Evolutionary conservation across 192 early-diverging fungal species (phyloP), one percentile per base, ranked within the genome.

Genomic region (Rhizoclosmatium sp.): DNA sequence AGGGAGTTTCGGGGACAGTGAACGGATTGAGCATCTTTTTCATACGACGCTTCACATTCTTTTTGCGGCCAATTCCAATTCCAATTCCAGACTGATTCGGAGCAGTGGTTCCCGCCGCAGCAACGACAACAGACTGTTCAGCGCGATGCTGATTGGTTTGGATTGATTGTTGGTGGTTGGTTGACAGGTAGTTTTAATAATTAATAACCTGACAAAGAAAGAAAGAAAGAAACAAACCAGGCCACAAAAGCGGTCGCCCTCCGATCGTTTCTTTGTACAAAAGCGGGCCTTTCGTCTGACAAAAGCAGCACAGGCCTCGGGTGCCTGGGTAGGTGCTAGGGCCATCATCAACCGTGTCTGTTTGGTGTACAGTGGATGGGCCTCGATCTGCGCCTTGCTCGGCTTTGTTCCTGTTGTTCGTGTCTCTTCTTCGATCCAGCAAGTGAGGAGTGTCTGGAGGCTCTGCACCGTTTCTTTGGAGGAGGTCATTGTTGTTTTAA

Each of bases 21-120:
- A 80, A 80, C 40, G 79, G 79, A 67, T 80, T 80, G 48, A 80
- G 66, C 77, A 70, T 76, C n/a, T 48, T 68, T 39, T 72, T 72
- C 70, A 72, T 72, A 23, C 70, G 70, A 14, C 56, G 56, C 48
- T 7, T 7, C 9, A 72, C 23, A 41, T 72, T 72, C 9, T 7
- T 51, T 51, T 72, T 72, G 14, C 68, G 44, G 39, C 68, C 68
- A 14, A 16, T 51, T 69, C 42, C 10, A 1, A 47, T 12, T 14
- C 16, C 46, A 47, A 14, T 5, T 14, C n/a, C 47, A 9, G 39
- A 19, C 42, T 39, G 19, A 47, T 48, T 40, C 19, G 12, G 44
- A 10, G 39, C 68, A 3, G 44, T 31, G 2, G n/a, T 47, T 69
- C 42, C 9, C 48, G 9, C 39, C 39, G n/a, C 39, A 47, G 44